Conservation (phyloP, 2,329 filamentous ascomycete species). For the Nemania diffusa region DNA sequence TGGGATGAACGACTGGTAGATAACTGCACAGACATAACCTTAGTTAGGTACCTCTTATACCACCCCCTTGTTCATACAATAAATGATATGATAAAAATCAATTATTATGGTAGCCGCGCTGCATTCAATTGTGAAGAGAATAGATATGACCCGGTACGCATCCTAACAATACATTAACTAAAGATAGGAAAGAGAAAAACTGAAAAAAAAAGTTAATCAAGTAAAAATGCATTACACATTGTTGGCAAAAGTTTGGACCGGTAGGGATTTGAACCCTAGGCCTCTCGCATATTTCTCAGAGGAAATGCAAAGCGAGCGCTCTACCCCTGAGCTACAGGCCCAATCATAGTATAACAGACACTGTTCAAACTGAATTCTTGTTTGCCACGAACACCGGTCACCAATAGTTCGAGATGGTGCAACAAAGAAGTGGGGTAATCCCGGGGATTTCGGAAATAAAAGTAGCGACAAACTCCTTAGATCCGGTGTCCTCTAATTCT, state of each 20-base stretch:
- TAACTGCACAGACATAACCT: background rate
- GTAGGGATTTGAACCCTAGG: conserved; percentile 50
- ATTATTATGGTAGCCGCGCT: too few relatives aligned
- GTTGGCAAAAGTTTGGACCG: conserved; percentile 27
- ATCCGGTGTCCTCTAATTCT: background rate
- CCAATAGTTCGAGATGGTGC: too few relatives aligned
- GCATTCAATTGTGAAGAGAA: background rate
- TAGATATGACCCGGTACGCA: background rate
- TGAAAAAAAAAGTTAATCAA: background rate
- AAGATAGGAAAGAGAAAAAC: background rate
- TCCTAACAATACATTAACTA: background rate
- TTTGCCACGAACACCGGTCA: too few relatives aligned
- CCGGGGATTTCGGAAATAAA: too few relatives aligned
- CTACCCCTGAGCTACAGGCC: conserved; percentile 47
- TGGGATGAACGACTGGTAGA: background rate
- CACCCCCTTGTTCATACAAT: too few relatives aligned
- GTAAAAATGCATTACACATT: background rate
- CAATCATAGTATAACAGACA: background rate
- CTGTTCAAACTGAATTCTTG: too few relatives aligned
- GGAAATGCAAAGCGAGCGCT: conserved; percentile 48
- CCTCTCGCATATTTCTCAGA: conserved; percentile 42
- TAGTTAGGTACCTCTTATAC: too few relatives aligned
- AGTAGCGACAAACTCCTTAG: background rate
- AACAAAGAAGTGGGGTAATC: too few relatives aligned
- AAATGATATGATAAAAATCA: too few relatives aligned